phyloP scores from a whole-genome alignment of 768 basidiomycete species.

The Flagelloscypha sp. region DNA sequence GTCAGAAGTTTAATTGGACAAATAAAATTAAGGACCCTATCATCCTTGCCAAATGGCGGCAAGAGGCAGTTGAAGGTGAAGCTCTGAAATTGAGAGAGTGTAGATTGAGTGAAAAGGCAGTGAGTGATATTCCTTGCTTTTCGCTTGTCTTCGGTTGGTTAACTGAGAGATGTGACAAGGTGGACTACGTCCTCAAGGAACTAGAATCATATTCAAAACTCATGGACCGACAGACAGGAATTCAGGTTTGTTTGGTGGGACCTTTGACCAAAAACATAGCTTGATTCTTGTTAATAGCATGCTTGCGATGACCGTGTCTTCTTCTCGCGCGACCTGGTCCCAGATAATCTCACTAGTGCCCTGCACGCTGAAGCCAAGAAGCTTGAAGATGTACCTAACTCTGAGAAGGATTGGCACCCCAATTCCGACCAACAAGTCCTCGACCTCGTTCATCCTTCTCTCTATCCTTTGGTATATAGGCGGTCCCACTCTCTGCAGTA shows the following conservation, averaged over 20 bases:
- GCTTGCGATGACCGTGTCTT: conserved; percentile 15
- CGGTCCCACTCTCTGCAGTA: conserved; percentile 12
- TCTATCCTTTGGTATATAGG: conserved; percentile 32
- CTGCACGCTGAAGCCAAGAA: conserved; percentile 18
- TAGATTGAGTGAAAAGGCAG: conserved; percentile 4
- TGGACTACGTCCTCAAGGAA: conserved; percentile 14
- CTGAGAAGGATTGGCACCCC: conserved; percentile 38
- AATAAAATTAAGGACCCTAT: conserved; percentile 6
- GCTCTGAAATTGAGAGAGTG: neutral
- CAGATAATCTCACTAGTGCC: conserved; percentile 13
- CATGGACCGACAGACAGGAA: conserved; percentile 9
- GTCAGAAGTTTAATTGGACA: conserved; percentile 12
- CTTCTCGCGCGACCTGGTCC: conserved; percentile 24
- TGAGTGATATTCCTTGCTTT: conserved; percentile 4
- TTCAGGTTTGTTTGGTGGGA: no score
- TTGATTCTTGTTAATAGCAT: no score
- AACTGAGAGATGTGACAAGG: conserved; percentile 2
- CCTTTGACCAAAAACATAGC: no score
- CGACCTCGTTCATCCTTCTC: conserved; percentile 38
- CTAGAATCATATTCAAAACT: conserved; percentile 12
- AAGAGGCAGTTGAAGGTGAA: conserved; percentile 9
- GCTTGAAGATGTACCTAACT: conserved; percentile 29
- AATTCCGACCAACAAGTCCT: conserved; percentile 33
- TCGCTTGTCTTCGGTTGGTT: neutral
- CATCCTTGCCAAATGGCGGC: conserved; percentile 12